Base-by-base conservation (phyloP, 371 early-diverging fungal genomes). In the Lichtheimia ornata region DNA sequence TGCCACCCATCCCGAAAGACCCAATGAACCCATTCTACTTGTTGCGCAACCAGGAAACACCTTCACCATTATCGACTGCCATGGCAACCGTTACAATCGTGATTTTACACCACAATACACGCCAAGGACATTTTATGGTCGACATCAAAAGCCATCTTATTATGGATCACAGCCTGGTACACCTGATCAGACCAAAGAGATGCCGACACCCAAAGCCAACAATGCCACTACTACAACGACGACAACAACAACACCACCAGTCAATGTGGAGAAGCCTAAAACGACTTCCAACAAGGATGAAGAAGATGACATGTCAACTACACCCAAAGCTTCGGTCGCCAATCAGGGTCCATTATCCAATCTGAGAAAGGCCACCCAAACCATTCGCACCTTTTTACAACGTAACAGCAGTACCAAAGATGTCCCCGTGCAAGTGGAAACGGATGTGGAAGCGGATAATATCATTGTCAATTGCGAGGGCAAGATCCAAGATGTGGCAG, bases 41-140 rank as follows among this genome's bases (percentile, higher is more conserved):
- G 84, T 86, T 2, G 86, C 86, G 13, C 86, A 86, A 56, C 84
- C 86, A 1, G 86, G 86, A 5, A 81, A 84, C 44, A 83, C 81
- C 17, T 86, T 86, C 56, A 76, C 82, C 0, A 83, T 83, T 54
- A 80, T 86, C 22, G 84, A 86, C 59, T 74, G 77, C 35, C 69
- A 79, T 43, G 86, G 86, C 35, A 76, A 77, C 45, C 66, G 84
- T 20, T 78, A 76, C n/a, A 81, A 82, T 43, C 58, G 67, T 5
- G 82, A 81, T 53, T 73, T 81, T 50, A 77, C 78, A 2, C 76
- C 74, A 9, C 78, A 76, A 50, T 64, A 67, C 14, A 56, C 49
- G 0, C 64, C 59, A 20, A 63, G 58, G 25, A 62, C 63, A 12
- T 57, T 56, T 30, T 63, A 61, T 40, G 64, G 62, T 15, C 50